Conservation (phyloP, 1,139 yeast species). For the Candida tropicalis region DNA sequence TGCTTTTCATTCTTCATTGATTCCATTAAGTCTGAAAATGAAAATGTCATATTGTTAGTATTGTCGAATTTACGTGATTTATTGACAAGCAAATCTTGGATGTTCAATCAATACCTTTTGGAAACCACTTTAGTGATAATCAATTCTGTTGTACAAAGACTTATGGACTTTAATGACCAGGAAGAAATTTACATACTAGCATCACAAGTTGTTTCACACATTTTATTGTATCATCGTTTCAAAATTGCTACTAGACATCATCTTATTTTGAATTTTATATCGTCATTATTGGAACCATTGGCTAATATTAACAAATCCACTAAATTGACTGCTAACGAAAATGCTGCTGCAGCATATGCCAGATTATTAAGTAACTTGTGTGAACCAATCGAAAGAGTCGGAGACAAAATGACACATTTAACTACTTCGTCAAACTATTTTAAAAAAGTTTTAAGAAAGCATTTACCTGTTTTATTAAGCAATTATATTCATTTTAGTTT, state of each 20-base stretch:
- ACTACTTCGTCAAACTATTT: constrained; percentile 59
- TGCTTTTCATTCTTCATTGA: constrained; percentile 8
- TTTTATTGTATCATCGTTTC: constrained; percentile 68
- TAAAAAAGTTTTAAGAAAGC: constrained; percentile 62
- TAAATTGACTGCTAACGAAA: constrained; percentile 9
- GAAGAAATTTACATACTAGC: constrained; percentile 33
- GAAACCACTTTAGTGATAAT: constrained; percentile 36
- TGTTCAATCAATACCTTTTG: constrained; percentile 66
- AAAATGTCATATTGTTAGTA: constrained; percentile 9
- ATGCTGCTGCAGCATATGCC: constrained; percentile 49
- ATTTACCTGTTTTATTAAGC: constrained; percentile 62
- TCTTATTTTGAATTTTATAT: constrained; percentile 52
- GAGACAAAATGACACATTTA: constrained; percentile 28
- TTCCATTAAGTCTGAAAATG: constrained; percentile 3
- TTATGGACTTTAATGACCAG: not conserved
- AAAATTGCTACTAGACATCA: constrained; percentile 77
- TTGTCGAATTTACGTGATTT: constrained; percentile 34
- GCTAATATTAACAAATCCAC: constrained; percentile 23
- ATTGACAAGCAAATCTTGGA: constrained; percentile 56
- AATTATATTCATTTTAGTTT: constrained; percentile 57
- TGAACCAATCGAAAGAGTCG: constrained; percentile 54
- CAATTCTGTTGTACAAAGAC: not conserved
- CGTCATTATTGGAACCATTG: constrained; percentile 50
- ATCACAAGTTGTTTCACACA: constrained; percentile 52
- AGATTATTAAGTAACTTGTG: constrained; percentile 70